Conservation (phyloP, 208 protist genomes). For the Trichomonas gallinae region DNA sequence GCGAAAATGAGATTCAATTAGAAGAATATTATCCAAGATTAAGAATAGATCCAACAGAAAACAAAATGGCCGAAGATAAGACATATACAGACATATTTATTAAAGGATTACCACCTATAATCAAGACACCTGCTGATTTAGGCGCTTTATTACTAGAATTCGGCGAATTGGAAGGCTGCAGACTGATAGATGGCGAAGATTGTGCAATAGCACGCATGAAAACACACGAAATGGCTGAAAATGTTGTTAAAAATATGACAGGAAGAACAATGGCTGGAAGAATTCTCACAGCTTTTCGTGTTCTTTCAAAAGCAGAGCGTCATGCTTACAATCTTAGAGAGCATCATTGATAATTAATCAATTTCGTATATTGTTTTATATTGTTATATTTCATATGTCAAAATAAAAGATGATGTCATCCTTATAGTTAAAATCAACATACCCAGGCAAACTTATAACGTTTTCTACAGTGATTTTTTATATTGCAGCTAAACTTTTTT, state of each 20-base stretch:
- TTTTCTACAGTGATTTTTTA: too few species aligned
- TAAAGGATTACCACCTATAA: background rate
- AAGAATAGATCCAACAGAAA: background rate
- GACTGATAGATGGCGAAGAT: background rate
- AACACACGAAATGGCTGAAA: background rate
- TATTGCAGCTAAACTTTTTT: too few species aligned
- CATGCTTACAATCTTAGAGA: background rate
- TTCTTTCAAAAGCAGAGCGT: background rate
- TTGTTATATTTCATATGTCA: too few species aligned
- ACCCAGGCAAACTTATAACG: too few species aligned
- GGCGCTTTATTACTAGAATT: background rate
- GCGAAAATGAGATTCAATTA: background rate
- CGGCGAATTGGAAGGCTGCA: background rate
- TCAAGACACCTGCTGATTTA: background rate
- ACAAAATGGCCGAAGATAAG: background rate
- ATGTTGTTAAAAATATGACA: background rate
- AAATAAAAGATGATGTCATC: too few species aligned
- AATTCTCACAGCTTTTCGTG: background rate
- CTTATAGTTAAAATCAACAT: too few species aligned
- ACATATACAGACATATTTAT: background rate
- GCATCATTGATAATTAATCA: background rate
- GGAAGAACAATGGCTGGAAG: background rate
- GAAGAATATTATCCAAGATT: background rate
- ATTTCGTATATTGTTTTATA: too few species aligned
- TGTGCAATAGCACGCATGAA: background rate